Conservation (phyloP, 2,329 filamentous ascomycete species). For the Macrophomina pseudophaseolina region DNA sequence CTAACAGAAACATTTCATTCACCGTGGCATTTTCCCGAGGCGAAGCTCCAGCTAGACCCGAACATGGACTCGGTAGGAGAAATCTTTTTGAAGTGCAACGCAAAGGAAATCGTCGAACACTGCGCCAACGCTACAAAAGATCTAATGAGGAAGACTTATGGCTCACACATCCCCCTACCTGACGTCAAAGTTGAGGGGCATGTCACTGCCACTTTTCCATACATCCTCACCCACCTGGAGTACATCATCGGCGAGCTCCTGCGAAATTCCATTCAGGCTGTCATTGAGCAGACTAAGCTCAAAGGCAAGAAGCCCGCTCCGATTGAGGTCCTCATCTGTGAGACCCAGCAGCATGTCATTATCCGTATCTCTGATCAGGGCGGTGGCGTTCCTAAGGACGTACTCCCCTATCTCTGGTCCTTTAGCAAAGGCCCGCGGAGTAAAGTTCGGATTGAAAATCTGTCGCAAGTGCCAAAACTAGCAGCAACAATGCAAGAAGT, state of each 20-base stretch:
- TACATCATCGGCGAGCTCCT: constrained; percentile 96
- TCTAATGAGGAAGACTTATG: constrained; percentile 77
- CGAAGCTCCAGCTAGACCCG: constrained; percentile 64
- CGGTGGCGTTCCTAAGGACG: constrained; percentile 84
- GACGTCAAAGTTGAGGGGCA: constrained; percentile 85
- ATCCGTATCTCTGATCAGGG: constrained; percentile 95
- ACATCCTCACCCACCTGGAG: constrained; percentile 93
- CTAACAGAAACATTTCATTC: constrained; percentile 93
- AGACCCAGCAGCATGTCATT: constrained; percentile 92
- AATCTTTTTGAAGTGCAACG: constrained; percentile 91
- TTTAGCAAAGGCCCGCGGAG: constrained; percentile 91
- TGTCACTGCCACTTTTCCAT: constrained; percentile 88
- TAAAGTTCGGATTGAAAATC: constrained; percentile 78
- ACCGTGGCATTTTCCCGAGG: constrained; percentile 84
- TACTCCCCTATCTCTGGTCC: constrained; percentile 91
- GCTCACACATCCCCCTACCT: constrained; percentile 72
- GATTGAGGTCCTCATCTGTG: constrained; percentile 93
- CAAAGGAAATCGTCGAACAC: constrained; percentile 83
- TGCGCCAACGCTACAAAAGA: constrained; percentile 78
- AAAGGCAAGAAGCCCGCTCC: constrained; percentile 67
- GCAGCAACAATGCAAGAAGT: constrained; percentile 93
- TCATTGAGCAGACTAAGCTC: constrained; percentile 73
- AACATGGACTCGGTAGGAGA: constrained; percentile 89
- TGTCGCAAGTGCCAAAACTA: constrained; percentile 85
- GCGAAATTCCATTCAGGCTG: constrained; percentile 91